A percentile compares a stretch with the other conserved stretches of the same genome.
Conservation (phyloP, 345 rosid species). For the Eucalyptus virginea region DNA sequence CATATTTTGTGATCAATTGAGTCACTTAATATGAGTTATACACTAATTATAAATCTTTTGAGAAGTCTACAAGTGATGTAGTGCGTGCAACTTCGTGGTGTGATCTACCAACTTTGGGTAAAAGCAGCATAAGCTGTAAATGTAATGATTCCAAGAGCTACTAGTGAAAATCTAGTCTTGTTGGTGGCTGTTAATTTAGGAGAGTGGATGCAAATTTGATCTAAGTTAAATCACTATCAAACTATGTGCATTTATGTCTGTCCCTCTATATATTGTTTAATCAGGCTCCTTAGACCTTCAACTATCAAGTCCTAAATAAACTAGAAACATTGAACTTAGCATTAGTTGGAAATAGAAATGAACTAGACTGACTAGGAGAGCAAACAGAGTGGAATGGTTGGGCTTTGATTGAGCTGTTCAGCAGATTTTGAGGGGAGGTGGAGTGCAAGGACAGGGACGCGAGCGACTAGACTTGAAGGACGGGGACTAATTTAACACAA, state of each 20-base stretch:
- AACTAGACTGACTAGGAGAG: no score
- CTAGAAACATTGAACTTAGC: no score
- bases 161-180: not conserved
- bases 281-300: no score
- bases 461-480: no score
- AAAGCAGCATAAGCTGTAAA: not conserved
- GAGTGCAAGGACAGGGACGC: no score
- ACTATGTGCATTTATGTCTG: not conserved
- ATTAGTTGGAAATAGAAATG: no score
- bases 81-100: not conserved
- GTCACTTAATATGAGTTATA: not conserved
- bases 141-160: not conserved
- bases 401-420: no score
- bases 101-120: not conserved
- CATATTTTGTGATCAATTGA: not conserved
- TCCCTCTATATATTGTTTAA: not conserved
- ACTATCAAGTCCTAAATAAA: no score
- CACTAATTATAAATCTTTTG: not conserved
- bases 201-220: rapidly evolving
- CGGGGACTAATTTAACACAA: no score
- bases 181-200: not conserved
- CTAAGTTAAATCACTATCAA: not conserved
- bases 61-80: not conserved
- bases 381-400: no score
- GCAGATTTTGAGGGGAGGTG: no score